Conservation (phyloP, 2,329 filamentous ascomycete species). For the Emericellopsis atlantica region DNA sequence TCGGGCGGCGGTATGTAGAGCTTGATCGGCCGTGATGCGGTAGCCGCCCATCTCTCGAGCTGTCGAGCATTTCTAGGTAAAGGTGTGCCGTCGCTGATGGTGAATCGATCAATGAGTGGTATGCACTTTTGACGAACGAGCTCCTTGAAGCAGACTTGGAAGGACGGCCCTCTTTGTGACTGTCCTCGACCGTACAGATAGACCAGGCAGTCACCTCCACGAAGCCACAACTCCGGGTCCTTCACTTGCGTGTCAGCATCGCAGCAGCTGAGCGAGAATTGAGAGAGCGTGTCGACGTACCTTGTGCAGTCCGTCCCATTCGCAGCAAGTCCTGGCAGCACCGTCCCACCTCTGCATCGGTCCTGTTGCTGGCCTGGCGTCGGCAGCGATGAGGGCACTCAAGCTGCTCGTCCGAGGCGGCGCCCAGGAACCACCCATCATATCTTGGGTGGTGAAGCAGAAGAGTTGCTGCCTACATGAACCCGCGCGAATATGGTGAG, state of each 20-base stretch:
- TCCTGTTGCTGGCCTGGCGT: conserved; percentile 5
- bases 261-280: too few species aligned
- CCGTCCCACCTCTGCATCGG: conserved; percentile 38
- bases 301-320: conserved; percentile 34
- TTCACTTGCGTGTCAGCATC: too few species aligned
- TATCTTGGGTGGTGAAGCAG: not conserved
- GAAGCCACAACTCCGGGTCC: conserved; percentile 62
- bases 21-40: conserved; percentile 29
- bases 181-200: conserved; percentile 55
- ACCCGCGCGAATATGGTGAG: not conserved
- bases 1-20: conserved; percentile 59
- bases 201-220: conserved; percentile 55
- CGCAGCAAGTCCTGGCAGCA: conserved; percentile 23
- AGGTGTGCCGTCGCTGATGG: conserved; percentile 17
- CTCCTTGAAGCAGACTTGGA: conserved; percentile 47
- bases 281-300: conserved; percentile 18
- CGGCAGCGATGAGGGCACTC: conserved; percentile 15
- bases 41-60: conserved; percentile 17
- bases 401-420: conserved; percentile 1
- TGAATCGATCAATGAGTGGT: conserved; percentile 43
- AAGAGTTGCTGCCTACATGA: not conserved
- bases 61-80: conserved; percentile 12
- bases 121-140: conserved; percentile 46
- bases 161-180: conserved; percentile 53
- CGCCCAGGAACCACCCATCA: not conserved